Percentiles rank a stretch among this genome's conserved stretches.
phyloP scores from a whole-genome alignment of 2,329 filamentous ascomycete species.

The Metarhizium album region DNA sequence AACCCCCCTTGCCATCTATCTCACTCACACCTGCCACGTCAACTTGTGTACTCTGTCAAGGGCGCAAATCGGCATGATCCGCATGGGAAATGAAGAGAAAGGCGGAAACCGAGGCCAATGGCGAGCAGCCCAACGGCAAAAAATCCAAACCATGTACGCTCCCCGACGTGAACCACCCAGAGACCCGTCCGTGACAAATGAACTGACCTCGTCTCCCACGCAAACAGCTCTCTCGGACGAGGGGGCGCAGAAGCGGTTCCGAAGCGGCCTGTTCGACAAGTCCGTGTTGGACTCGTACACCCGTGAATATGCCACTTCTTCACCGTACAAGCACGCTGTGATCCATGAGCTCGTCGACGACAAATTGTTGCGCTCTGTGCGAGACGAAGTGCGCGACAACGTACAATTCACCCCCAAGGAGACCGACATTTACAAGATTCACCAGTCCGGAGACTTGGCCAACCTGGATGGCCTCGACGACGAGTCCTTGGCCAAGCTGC shows the following conservation, averaged over 20 bases:
- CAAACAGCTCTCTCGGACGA: conserved; percentile 34
- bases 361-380: conserved; percentile 71
- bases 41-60: too few species aligned
- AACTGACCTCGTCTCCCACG: background rate
- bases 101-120: conserved; percentile 34
- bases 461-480: conserved; percentile 92
- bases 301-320: conserved; percentile 49
- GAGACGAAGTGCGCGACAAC: conserved; percentile 78
- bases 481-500: conserved; percentile 72
- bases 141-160: conserved; percentile 38
- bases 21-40: too few species aligned
- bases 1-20: conserved; percentile 44
- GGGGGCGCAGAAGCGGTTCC: conserved; percentile 49
- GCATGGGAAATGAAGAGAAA: conserved; percentile 45
- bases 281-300: conserved; percentile 48
- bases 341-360: conserved; percentile 75
- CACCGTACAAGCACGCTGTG: conserved; percentile 84
- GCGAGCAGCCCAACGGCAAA: conserved; percentile 38
- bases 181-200: background rate
- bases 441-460: conserved; percentile 93
- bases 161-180: background rate
- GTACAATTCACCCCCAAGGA: conserved; percentile 97
- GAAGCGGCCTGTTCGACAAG: conserved; percentile 53
- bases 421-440: conserved; percentile 99
- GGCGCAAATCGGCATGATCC: too few species aligned